Conservation (phyloP, 768 basidiomycete genomes). For the Lactarius tabidus region DNA sequence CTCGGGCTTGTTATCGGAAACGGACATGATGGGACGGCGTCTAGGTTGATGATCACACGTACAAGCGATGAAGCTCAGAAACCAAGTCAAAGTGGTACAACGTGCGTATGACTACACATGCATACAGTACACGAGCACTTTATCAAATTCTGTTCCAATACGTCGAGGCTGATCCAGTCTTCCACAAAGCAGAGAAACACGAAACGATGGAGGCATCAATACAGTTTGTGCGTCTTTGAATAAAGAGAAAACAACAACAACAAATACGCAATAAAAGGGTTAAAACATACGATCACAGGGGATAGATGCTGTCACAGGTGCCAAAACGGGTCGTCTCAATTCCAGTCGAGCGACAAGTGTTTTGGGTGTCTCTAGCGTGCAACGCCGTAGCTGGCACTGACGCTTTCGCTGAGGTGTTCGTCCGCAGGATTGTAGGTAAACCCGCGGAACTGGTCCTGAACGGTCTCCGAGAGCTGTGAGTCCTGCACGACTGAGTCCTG, state of each 20-base stretch:
- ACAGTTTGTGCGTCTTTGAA: slow-evolving; percentile 7
- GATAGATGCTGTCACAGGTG: background rate
- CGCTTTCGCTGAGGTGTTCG: slow-evolving; percentile 82
- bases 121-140: slow-evolving; percentile 9
- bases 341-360: slow-evolving; percentile 12
- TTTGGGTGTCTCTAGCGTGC: slow-evolving; percentile 12
- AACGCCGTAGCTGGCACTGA: slow-evolving; percentile 60
- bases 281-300: background rate
- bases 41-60: background rate
- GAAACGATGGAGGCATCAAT: slow-evolving; percentile 1
- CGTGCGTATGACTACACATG: slow-evolving; percentile 12
- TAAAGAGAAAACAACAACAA: slow-evolving; percentile 2
- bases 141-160: slow-evolving; percentile 9
- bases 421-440: slow-evolving; percentile 87
- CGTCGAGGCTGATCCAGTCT: slow-evolving; percentile 7
- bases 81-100: slow-evolving; percentile 10
- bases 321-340: slow-evolving; percentile 13
- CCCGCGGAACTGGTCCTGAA: slow-evolving; percentile 92
- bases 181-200: slow-evolving; percentile 5
- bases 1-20: background rate
- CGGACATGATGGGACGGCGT: slow-evolving; percentile 7
- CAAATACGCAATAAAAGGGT: slow-evolving; percentile 11
- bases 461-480: slow-evolving; percentile 88
- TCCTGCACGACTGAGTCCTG: slow-evolving; percentile 96
- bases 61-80: background rate